Conservation (phyloP, 2,329 filamentous ascomycete genomes). For the Xylariaceae sp. region DNA sequence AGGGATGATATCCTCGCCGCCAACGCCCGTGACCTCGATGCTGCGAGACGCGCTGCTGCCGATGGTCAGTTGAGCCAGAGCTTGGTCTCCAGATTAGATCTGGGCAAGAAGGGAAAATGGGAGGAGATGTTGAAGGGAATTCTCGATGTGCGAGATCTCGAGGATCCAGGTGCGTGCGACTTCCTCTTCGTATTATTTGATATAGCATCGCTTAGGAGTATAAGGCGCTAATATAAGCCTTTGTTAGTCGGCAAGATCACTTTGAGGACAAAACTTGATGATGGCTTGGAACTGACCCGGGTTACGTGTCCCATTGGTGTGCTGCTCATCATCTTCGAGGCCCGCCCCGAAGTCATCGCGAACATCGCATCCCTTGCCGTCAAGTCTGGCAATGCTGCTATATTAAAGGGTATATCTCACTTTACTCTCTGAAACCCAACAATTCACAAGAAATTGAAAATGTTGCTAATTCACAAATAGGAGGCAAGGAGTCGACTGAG, state of each 20-base stretch:
- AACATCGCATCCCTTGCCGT: conserved; percentile 95
- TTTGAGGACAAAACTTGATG: conserved; percentile 77
- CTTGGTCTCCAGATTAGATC: conserved; percentile 80
- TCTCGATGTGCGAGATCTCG: conserved; percentile 74
- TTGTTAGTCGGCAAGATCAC: conserved; percentile 80
- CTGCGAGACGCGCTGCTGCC: conserved; percentile 66
- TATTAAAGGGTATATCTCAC: conserved; percentile 67
- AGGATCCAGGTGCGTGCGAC: conserved; percentile 69
- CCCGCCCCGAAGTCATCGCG: conserved; percentile 93
- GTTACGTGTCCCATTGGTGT: conserved; percentile 94
- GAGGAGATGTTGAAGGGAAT: conserved; percentile 98
- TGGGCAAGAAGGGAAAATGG: conserved; percentile 83
- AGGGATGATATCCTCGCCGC: conserved; percentile 76
- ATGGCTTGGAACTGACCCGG: conserved; percentile 77
- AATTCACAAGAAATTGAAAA: too few relatives aligned
- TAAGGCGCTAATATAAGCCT: conserved; percentile 6
- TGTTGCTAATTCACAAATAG: conserved; percentile 34
- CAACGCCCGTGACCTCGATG: conserved; percentile 75
- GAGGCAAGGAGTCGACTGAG: conserved; percentile 90
- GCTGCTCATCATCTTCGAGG: conserved; percentile 97
- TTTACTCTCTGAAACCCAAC: too few relatives aligned
- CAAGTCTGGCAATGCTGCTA: conserved; percentile 95
- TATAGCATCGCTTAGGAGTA: too few relatives aligned
- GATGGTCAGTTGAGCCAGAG: conserved; percentile 74
- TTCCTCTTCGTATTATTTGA: too few relatives aligned